Conservation (phyloP, 2,329 filamentous ascomycete species). For the Nothophoma quercina region DNA sequence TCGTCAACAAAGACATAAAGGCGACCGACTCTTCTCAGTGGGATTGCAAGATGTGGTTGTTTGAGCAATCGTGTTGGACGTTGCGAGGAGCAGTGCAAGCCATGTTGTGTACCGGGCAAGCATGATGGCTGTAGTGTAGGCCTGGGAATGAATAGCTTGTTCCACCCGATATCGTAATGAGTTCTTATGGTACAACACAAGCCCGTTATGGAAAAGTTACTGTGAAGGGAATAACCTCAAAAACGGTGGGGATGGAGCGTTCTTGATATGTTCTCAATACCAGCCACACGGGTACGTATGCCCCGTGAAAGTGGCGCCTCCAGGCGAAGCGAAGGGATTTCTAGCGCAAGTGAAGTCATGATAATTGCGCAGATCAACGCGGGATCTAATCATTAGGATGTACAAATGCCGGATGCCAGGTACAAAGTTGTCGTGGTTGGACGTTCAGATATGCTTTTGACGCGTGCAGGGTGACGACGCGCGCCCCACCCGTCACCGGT, state of each 20-base stretch:
- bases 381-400: not conserved
- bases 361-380: not conserved
- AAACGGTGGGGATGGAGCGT: not conserved
- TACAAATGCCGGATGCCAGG: not conserved
- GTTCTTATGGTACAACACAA: too few species aligned
- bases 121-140: not conserved
- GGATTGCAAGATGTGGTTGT: constrained; percentile 53
- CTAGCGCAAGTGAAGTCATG: too few species aligned
- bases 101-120: not conserved
- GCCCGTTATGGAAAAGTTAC: not conserved
- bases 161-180: not conserved
- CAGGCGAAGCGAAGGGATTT: too few species aligned
- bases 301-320: not conserved
- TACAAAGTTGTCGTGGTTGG: constrained; percentile 1
- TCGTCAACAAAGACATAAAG: not conserved
- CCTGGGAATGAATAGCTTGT: not conserved
- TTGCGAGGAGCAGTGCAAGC: constrained; percentile 8
- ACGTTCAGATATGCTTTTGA: constrained; percentile 1
- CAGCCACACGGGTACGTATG: not conserved
- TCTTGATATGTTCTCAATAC: not conserved
- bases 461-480: constrained; percentile 14
- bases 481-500: constrained; percentile 11
- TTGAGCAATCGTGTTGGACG: constrained; percentile 39
- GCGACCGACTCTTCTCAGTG: constrained; percentile 36
- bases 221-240: not conserved